Evolutionary conservation across 441 rosid species (phyloP).

Genomic region (Erodium trifolium): DNA sequence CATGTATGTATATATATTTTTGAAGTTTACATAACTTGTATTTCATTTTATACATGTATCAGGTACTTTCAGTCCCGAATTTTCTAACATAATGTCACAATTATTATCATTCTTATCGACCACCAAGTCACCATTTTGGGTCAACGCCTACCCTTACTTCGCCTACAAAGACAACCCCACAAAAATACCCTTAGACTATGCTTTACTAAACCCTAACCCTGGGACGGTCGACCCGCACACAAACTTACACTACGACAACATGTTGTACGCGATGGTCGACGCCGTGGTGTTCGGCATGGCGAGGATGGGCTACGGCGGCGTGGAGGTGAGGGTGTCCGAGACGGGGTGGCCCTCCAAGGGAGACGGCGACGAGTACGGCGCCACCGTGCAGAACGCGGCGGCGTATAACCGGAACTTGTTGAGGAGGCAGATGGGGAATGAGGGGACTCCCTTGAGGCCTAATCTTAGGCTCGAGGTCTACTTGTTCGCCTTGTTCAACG

Average conservation of each 20-base stretch:
- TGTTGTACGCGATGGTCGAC: slow-evolving; percentile 56
- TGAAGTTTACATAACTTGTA: too few relatives aligned
- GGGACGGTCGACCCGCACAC: slow-evolving; percentile 61
- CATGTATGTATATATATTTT: too few relatives aligned
- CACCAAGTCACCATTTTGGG: slow-evolving; percentile 38
- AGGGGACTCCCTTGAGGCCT: slow-evolving; percentile 63
- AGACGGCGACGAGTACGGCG: slow-evolving; percentile 45
- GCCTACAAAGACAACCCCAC: slow-evolving; percentile 54
- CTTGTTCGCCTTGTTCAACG: slow-evolving; percentile 61
- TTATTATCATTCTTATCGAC: slow-evolving; percentile 32
- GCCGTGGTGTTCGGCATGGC: slow-evolving; percentile 52
- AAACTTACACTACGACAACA: slow-evolving; percentile 53
- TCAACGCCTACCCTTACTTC: slow-evolving; percentile 26
- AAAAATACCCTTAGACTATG: slow-evolving; percentile 46
- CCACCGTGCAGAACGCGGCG: slow-evolving; percentile 45
- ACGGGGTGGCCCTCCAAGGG: slow-evolving; percentile 82
- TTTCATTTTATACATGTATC: too few relatives aligned
- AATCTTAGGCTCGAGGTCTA: slow-evolving; percentile 46
- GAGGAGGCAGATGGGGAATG: slow-evolving; percentile 42
- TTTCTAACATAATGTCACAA: slow-evolving; percentile 38
- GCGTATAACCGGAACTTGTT: slow-evolving; percentile 44
- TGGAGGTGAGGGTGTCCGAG: slow-evolving; percentile 56
- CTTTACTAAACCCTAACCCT: slow-evolving; percentile 45
- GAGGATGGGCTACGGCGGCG: slow-evolving; percentile 39
- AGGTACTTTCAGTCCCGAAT: slow-evolving; percentile 45